Conservation (phyloP, 345 rosid genomes). For the Eutrema yunnanense region DNA sequence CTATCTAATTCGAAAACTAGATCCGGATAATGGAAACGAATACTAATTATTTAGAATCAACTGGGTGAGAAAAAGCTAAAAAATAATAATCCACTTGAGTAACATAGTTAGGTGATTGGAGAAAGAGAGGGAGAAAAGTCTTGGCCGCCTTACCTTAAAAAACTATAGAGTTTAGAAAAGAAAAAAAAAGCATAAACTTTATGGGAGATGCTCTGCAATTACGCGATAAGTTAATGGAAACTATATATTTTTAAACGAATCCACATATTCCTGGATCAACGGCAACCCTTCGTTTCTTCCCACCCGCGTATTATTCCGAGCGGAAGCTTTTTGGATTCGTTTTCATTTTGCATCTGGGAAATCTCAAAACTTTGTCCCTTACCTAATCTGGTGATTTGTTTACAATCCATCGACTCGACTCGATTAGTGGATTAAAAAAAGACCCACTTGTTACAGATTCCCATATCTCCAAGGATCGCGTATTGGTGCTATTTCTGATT, state of each 20-base stretch:
- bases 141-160: too few relatives aligned
- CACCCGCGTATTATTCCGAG: constrained; percentile 18
- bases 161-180: too few relatives aligned
- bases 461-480: not conserved
- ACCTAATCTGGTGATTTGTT: not conserved
- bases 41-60: too few relatives aligned
- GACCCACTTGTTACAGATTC: not conserved
- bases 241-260: not conserved
- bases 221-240: not conserved
- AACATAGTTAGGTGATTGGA: too few relatives aligned
- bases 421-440: not conserved
- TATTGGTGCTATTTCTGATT: constrained; percentile 8
- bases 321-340: not conserved
- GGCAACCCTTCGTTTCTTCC: constrained; percentile 39
- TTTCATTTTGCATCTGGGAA: not conserved
- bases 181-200: too few relatives aligned
- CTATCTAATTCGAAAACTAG: too few relatives aligned
- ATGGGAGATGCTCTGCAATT: not conserved
- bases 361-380: not conserved
- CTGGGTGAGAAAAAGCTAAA: too few relatives aligned
- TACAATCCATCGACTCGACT: not conserved
- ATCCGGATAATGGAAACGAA: too few relatives aligned
- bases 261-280: constrained; percentile 42
- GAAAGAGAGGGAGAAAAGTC: too few relatives aligned
- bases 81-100: too few relatives aligned